These are phyloP conservation scores for Malassezia vespertilionis DNA, from an alignment of 1,284 basidiomycete species.

Conservation along the genomic window DNA sequence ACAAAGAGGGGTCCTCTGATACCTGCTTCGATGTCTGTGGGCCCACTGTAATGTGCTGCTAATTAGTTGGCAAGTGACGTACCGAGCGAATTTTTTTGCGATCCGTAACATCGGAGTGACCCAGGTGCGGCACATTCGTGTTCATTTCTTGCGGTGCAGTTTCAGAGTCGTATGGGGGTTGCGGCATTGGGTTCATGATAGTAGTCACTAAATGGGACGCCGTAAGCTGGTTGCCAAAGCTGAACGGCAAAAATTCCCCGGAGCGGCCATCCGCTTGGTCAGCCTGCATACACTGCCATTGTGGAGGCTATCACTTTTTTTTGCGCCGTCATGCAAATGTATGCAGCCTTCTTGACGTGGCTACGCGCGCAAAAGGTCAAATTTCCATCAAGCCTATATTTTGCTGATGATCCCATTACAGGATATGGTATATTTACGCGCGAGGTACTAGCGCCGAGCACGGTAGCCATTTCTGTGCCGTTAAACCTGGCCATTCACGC, in stretches of 20 bases:
- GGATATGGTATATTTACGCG: slow-evolving; percentile 1
- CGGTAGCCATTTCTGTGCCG: neutral
- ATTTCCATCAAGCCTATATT: neutral
- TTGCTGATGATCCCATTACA: neutral
- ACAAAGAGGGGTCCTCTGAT: slow-evolving; percentile 11
- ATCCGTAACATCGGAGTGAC: neutral
- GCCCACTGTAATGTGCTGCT: slow-evolving; percentile 15
- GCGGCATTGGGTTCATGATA: neutral
- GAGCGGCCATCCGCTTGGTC: no score
- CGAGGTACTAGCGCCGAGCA: neutral
- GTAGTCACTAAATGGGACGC: no score
- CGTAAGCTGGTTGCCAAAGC: no score
- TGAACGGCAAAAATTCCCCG: no score
- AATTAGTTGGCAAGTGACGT: neutral
- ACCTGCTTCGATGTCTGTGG: slow-evolving; percentile 13
- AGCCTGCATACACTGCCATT: no score
- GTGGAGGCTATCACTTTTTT: slow-evolving; percentile 1
- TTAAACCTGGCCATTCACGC: slow-evolving; percentile 3
- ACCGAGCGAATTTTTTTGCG: slow-evolving; percentile 10
- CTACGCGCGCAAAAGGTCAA: neutral
- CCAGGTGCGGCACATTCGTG: slow-evolving; percentile 13
- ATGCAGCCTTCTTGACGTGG: slow-evolving; percentile 3
- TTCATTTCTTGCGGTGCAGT: no score
- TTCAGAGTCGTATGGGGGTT: no score
- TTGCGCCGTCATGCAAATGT: neutral